phyloP scores from a whole-genome alignment of 371 early-diverging fungal genomes.

The Syncephalastrum contaminatum region DNA sequence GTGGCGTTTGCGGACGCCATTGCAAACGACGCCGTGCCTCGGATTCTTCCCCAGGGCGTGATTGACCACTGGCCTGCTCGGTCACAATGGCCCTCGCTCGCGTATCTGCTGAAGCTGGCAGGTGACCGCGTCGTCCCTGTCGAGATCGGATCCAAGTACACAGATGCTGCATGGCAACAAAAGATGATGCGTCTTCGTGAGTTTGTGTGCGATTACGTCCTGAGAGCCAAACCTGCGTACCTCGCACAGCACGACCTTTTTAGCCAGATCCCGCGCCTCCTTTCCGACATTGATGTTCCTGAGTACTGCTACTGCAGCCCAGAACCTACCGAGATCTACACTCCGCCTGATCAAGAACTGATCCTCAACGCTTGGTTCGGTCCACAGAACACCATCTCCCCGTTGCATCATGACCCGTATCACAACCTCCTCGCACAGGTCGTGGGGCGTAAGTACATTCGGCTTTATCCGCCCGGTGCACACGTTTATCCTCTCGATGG shows the following conservation, averaged over 20 bases:
- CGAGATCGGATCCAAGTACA: constrained; percentile 80
- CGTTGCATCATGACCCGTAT: constrained; percentile 85
- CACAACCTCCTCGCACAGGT: constrained; percentile 89
- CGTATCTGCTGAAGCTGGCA: constrained; percentile 63
- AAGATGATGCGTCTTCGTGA: constrained; percentile 72
- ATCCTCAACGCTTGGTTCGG: constrained; percentile 89
- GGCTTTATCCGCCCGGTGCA: constrained; percentile 62
- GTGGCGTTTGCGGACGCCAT: constrained; percentile 17
- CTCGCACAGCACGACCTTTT: constrained; percentile 92
- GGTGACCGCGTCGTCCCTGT: constrained; percentile 82
- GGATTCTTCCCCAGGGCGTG: constrained; percentile 48
- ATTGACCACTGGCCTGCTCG: constrained; percentile 79
- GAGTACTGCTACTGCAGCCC: constrained; percentile 74
- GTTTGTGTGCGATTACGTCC: constrained; percentile 60
- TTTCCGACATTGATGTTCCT: constrained; percentile 72
- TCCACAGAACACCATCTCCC: constrained; percentile 81
- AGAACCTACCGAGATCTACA: constrained; percentile 23
- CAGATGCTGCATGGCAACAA: constrained; percentile 79
- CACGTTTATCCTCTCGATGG: constrained; percentile 61
- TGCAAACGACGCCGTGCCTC: constrained; percentile 36
- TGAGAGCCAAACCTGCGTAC: constrained; percentile 51
- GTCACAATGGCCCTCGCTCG: constrained; percentile 60
- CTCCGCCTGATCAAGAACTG: constrained; percentile 45
- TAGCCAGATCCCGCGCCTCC: constrained; percentile 73
- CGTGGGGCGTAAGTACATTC: constrained; percentile 81